Evolutionary conservation across 345 rosid species (phyloP), one percentile per base, ranked within the genome.

Genomic region (Salix koriyanagi): DNA sequence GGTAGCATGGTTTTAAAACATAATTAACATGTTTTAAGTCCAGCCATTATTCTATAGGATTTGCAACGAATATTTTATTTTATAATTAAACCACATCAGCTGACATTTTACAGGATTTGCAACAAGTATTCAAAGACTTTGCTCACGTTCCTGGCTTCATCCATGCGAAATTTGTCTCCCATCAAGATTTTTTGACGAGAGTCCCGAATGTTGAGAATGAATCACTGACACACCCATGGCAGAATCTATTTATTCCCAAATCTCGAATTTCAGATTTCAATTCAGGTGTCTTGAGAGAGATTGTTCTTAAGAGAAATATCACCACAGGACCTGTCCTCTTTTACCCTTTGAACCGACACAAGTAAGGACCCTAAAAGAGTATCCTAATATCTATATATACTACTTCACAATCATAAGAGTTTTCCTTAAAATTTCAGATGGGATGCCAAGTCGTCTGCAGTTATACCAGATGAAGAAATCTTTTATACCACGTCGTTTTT

Each of bases 241-340:
- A 77, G 16, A 81, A 81, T 36, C 81, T 82, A 9, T 77, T 82
- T 34, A 39, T 82, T 14, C 79, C 84, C 14, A 74, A 70, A 67
- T 77, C 81, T 4, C 4, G 81, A 2, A 62, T 82, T 10, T 70
- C 46, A 15, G 56, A 70, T 14, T 78, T 82, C 14, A 12, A 77
- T 25, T 42, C 56, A 0, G 76, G 79, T 23, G 79, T 82, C 9
- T 23, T 77, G 64, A 77, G 72, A 39, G 73, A 66, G 67, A 82
- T 82, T 36, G 67, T 82, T 68, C 79, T 77, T 36, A 50, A 66
- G 12, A 46, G 69, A 15, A 82, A 74, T 28, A 74, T 75, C 44
- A 77, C 78, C 46, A 69, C 67, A 2, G 79, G 81, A 12, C 79
- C 81, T 16, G n/a, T 77, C 28, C 72, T 82, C 58, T 60, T 77